A percentile compares a stretch with the other conserved stretches of the same genome.
Conservation (phyloP, 164 flowering plant species). For the Cinnamomum chago region DNA sequence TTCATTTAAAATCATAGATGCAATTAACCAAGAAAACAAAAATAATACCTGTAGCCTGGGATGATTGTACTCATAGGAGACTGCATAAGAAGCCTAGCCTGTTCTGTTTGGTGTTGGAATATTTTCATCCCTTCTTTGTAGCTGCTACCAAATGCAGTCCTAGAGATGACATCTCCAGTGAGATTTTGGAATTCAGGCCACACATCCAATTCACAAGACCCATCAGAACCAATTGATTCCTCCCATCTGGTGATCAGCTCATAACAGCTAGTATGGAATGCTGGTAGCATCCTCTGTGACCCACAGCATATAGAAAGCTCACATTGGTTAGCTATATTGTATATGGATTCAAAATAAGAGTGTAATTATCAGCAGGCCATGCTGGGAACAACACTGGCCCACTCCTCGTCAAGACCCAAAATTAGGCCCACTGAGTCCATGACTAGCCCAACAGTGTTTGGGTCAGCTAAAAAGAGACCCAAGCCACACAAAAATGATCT, state of each 20-base stretch:
- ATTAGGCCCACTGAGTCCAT: too few relatives aligned
- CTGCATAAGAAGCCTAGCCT: conserved; percentile 1
- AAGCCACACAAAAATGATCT: too few relatives aligned
- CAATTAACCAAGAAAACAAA: neutral
- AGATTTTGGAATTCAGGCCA: conserved; percentile 18
- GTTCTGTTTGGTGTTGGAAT: conserved; percentile 12
- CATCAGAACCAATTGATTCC: conserved; percentile 1
- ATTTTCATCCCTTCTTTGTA: conserved; percentile 15
- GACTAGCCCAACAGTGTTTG: too few relatives aligned
- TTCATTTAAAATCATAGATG: too few relatives aligned
- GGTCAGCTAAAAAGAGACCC: too few relatives aligned
- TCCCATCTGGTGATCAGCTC: conserved; percentile 25
- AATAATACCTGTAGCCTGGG: conserved; percentile 10
- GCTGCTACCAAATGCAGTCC: conserved; percentile 20
- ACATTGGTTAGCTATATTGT: too few relatives aligned
- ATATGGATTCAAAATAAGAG: too few relatives aligned
- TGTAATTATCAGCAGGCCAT: too few relatives aligned
- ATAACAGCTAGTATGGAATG: conserved; percentile 16
- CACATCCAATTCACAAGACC: conserved; percentile 25
- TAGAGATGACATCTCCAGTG: conserved; percentile 17
- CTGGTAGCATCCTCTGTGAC: conserved; percentile 30
- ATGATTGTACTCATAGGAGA: neutral
- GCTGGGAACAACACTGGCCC: too few relatives aligned
- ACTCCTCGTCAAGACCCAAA: too few relatives aligned
- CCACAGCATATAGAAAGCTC: neutral